A percentile compares a stretch with the other conserved stretches of the same genome.
Evolutionary conservation across 352 stramenopile species (phyloP).

Genomic region (Chrysophaeum taylorii): DNA sequence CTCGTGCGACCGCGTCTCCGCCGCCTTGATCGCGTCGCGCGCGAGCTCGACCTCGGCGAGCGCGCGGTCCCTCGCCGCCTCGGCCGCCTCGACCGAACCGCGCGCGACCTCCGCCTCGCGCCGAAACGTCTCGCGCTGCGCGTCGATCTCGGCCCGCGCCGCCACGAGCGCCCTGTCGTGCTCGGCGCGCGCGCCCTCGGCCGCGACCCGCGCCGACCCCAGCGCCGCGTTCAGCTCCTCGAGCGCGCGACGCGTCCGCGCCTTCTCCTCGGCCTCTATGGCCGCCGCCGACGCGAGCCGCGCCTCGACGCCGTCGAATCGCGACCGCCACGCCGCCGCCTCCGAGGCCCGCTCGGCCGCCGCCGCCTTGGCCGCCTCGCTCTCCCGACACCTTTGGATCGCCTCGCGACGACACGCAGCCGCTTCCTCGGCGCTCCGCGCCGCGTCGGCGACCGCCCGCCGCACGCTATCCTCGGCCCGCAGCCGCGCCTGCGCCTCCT

Average conservation of each 20-base stretch:
- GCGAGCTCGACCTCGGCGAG: background rate
- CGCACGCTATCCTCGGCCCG: no score
- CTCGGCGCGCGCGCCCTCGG: background rate
- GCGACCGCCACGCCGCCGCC: no score
- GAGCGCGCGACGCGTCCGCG: background rate
- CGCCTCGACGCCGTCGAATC: no score
- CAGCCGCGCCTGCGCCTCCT: no score
- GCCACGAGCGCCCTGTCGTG: background rate
- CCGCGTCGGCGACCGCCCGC: no score
- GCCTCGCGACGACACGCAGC: no score
- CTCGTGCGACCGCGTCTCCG: no score
- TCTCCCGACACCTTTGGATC: no score
- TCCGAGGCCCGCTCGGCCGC: no score
- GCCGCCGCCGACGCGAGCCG: background rate
- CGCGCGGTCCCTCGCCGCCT: background rate
- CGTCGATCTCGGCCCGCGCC: background rate
- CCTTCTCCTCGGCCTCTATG: background rate
- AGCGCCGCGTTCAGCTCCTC: background rate
- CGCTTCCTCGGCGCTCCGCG: no score
- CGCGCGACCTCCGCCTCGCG: background rate
- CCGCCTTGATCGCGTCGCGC: no score
- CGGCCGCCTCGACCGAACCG: background rate
- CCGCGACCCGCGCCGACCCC: background rate
- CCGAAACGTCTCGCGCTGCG: background rate
- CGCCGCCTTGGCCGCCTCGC: background rate